phyloP scores from a whole-genome alignment of 1,284 basidiomycete species.

The Trametes versicolor region DNA sequence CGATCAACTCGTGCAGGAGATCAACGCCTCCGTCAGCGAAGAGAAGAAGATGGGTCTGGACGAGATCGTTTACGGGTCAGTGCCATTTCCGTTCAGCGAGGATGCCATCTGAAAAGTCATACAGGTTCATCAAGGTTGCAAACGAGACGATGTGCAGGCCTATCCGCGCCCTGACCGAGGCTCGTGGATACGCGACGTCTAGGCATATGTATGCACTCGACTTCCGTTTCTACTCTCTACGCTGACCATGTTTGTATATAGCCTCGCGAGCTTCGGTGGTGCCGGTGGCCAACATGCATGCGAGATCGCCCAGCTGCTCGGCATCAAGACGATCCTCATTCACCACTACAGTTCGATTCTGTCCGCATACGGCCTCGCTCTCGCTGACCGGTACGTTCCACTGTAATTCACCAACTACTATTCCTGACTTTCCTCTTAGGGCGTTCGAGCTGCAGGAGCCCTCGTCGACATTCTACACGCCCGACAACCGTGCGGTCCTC shows the following conservation, averaged over 20 bases:
- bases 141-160: slow-evolving; percentile 96
- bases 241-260: slow-evolving; percentile 37
- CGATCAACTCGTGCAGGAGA: slow-evolving; percentile 69
- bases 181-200: slow-evolving; percentile 85
- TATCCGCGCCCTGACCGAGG: slow-evolving; percentile 92
- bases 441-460: slow-evolving; percentile 91
- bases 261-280: slow-evolving; percentile 89
- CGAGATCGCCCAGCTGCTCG: slow-evolving; percentile 83
- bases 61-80: slow-evolving; percentile 88
- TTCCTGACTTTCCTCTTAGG: slow-evolving; percentile 48
- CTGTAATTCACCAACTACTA: not conserved
- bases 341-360: slow-evolving; percentile 90
- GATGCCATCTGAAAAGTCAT: not conserved
- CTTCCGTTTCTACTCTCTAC: not conserved
- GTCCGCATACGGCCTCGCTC: slow-evolving; percentile 89
- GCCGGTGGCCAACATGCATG: slow-evolving; percentile 94
- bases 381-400: slow-evolving; percentile 80
- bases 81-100: slow-evolving; percentile 14
- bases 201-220: slow-evolving; percentile 73
- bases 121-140: slow-evolving; percentile 86
- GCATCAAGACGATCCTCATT: slow-evolving; percentile 86
- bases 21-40: slow-evolving; percentile 63
- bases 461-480: slow-evolving; percentile 77
- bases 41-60: slow-evolving; percentile 75
- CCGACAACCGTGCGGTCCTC: slow-evolving; percentile 62